These are phyloP conservation scores for Trichoderma sp. DNA, from an alignment of 2,329 filamentous ascomycete species.

Conservation along the genomic window DNA sequence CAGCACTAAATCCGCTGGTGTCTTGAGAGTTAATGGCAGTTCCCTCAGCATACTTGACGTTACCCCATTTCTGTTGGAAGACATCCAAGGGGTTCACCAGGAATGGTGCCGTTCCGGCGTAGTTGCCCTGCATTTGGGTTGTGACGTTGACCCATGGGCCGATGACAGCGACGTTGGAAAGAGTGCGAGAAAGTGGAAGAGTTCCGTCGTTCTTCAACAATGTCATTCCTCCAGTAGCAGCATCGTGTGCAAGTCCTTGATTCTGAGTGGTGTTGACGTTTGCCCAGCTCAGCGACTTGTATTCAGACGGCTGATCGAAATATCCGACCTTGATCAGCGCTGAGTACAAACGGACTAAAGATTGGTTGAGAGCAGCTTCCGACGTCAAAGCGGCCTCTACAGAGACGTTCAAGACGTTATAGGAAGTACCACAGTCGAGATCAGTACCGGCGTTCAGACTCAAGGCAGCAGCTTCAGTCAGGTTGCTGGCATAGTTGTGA, in stretches of 20 bases:
- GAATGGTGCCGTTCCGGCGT: constrained; percentile 35
- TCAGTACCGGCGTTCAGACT: constrained; percentile 42
- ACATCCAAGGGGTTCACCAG: constrained; percentile 29
- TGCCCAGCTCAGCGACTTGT: constrained; percentile 56
- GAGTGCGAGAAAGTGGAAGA: constrained; percentile 48
- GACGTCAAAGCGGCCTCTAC: constrained; percentile 49
- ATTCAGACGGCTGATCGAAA: constrained; percentile 57
- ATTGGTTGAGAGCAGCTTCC: constrained; percentile 24
- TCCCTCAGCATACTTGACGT: constrained; percentile 45
- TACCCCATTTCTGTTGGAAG: constrained; percentile 29
- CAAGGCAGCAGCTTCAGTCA: constrained; percentile 42
- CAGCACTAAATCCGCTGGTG: constrained; percentile 39
- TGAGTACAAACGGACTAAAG: constrained; percentile 52
- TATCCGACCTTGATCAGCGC: constrained; percentile 60
- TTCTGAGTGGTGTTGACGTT: constrained; percentile 60
- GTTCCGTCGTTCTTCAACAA: constrained; percentile 59
- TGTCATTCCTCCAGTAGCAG: constrained; percentile 53
- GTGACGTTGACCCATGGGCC: constrained; percentile 47
- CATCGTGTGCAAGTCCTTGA: constrained; percentile 59
- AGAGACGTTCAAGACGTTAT: constrained; percentile 39
- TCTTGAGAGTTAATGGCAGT: constrained; percentile 38
- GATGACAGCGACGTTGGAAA: constrained; percentile 36
- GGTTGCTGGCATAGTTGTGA: constrained; percentile 45
- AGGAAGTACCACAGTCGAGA: constrained; percentile 32
- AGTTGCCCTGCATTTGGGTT: constrained; percentile 37